Evolutionary conservation across 495 filamentous ascomycete genomes (phyloP), one percentile per base, ranked within the genome.

Genomic region (Neurospora sp.): DNA sequence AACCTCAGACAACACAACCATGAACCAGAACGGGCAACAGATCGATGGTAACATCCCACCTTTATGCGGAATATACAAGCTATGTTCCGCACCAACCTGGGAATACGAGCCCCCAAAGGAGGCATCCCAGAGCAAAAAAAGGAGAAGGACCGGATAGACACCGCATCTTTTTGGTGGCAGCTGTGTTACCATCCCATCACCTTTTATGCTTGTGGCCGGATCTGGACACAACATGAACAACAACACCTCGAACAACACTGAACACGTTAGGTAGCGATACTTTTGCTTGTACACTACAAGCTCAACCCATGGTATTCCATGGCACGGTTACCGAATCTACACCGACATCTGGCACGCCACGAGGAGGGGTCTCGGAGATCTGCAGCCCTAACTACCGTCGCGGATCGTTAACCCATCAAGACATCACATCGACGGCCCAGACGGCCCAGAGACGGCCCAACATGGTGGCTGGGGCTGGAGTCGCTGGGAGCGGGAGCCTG

Each of bases 291-390:
- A 54, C 46, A 54, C 23, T 54, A 54, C 46, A 54, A 23, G 20
- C 46, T 54, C 46, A 49, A 49, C 44, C 49, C 20, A 60, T 3
- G 49, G 49, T 60, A 60, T 60, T 6, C 23, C 20, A 60, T 60
- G 20, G 49, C 49, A 60, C 11, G 2, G 5, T 35, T 66, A 35
- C 27, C 54, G 54, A 72, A 75, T 35, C 20, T 72, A 73, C 74
- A 73, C 74, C 72, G 74, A 70, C 71, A 71, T 72, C 75, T 76
- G 75, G 62, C 75, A 60, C 73, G 39, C 41, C 72, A 76, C 69
- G 44, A 54, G 42, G 66, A 71, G 71, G 54, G 54, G 54, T 66
- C 27, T 66, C 54, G 60, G 31, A 60, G 72, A 75, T 76, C 74
- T 74, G 69, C 77, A 75, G 38, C 54, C 54, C 69, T 40, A 54